phyloP scores from a whole-genome alignment of 768 basidiomycete genomes.

The Naganishia kalamii region DNA sequence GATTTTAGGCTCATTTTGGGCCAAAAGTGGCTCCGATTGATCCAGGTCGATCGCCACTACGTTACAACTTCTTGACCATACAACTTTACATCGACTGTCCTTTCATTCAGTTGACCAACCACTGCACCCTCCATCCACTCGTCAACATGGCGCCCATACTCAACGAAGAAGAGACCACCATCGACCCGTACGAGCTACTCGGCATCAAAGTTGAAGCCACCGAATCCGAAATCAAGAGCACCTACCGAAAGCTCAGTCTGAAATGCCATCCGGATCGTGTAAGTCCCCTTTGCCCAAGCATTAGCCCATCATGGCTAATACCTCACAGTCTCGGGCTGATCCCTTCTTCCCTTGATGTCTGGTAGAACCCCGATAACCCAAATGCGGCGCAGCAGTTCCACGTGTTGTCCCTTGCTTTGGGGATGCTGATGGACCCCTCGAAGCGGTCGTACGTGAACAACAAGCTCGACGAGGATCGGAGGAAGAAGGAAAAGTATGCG shows the following conservation, averaged over 20 bases:
- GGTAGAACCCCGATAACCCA: constrained; percentile 22
- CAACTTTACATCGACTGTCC: too few relatives aligned
- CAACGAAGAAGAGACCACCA: constrained; percentile 31
- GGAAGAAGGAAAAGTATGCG: constrained; percentile 37
- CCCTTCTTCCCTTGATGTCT: background rate
- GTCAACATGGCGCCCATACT: constrained; percentile 40
- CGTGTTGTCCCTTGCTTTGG: constrained; percentile 34
- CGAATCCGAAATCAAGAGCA: constrained; percentile 37
- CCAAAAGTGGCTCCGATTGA: too few relatives aligned
- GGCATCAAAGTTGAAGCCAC: constrained; percentile 30
- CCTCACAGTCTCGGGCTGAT: background rate
- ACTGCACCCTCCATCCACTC: background rate
- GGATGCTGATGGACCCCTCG: constrained; percentile 32
- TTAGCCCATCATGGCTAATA: constrained; percentile 1
- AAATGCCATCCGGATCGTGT: constrained; percentile 45
- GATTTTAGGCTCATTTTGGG: too few relatives aligned
- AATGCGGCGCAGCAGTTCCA: constrained; percentile 35
- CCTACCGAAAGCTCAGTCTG: constrained; percentile 36
- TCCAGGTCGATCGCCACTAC: too few relatives aligned
- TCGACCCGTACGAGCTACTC: constrained; percentile 38
- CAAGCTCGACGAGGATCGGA: constrained; percentile 32
- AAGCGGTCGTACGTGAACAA: constrained; percentile 40
- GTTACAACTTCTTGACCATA: too few relatives aligned
- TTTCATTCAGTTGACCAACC: too few relatives aligned
- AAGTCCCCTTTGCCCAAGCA: constrained; percentile 11